Percentiles rank a stretch among this genome's conserved stretches.
Conservation (phyloP, 2,329 filamentous ascomycete genomes). For the Didymella pinodella region DNA sequence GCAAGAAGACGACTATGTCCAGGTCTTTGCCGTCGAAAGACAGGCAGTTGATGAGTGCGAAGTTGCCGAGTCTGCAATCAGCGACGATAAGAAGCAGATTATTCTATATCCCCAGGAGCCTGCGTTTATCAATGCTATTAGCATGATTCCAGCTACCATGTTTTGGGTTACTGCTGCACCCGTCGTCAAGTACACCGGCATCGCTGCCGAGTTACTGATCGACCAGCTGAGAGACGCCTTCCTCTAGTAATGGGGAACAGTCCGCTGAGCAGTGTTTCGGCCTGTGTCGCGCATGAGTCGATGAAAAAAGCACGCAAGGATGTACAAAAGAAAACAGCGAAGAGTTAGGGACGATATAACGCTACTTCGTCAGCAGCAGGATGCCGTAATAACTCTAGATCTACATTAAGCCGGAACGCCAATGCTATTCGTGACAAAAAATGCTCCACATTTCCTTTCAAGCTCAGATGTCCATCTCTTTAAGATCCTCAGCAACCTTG, state of each 20-base stretch:
- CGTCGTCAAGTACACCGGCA: slow-evolving; percentile 12
- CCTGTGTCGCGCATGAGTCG: neutral
- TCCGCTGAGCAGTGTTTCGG: neutral
- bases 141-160: slow-evolving; percentile 37
- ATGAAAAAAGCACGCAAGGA: neutral
- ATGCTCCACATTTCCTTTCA: slow-evolving; percentile 4
- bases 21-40: neutral
- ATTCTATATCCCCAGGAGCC: slow-evolving; percentile 25
- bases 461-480: slow-evolving; percentile 69
- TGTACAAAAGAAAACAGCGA: neutral
- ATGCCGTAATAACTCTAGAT: neutral
- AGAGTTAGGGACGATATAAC: neutral
- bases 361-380: slow-evolving; percentile 3
- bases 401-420: slow-evolving; percentile 21
- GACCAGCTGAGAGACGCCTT: slow-evolving; percentile 15
- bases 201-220: slow-evolving; percentile 7
- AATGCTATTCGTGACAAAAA: slow-evolving; percentile 19
- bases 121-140: slow-evolving; percentile 37
- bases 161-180: slow-evolving; percentile 32
- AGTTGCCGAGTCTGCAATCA: neutral
- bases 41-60: neutral
- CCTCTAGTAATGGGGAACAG: neutral
- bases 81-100: slow-evolving; percentile 12
- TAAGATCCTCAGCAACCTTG: slow-evolving; percentile 78
- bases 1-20: neutral